A percentile compares a stretch with the other conserved stretches of the same genome.
These are phyloP conservation scores for Glonium stellatum DNA, from an alignment of 495 filamentous ascomycete species.

Conservation along the genomic window DNA sequence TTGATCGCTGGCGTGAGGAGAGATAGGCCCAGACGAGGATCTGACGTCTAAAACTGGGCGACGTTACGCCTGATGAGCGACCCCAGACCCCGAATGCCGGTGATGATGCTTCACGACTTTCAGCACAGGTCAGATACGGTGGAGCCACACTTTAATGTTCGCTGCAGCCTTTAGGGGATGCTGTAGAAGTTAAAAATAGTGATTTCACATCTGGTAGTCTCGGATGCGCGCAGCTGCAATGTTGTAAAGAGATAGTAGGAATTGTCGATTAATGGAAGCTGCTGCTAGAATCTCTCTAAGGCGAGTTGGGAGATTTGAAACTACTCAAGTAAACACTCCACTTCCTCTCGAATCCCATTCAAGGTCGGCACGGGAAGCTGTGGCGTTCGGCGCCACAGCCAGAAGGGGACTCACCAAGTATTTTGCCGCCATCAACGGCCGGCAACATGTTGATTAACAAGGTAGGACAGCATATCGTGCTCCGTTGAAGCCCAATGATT, in stretches of 20 bases:
- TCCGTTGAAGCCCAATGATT: slow-evolving; percentile 21
- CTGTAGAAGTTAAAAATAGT: neutral
- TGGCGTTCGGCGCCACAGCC: slow-evolving; percentile 24
- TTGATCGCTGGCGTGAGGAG: slow-evolving; percentile 14
- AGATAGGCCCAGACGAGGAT: slow-evolving; percentile 10
- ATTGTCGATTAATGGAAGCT: neutral
- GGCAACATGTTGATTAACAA: slow-evolving; percentile 10
- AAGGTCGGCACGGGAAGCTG: slow-evolving; percentile 10
- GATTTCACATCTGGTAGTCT: neutral
- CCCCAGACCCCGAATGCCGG: slow-evolving; percentile 13
- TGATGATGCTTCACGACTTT: slow-evolving; percentile 1
- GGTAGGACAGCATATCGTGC: slow-evolving; percentile 12
- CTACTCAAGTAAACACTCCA: slow-evolving; percentile 1
- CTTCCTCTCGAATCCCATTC: neutral
- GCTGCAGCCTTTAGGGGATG: neutral
- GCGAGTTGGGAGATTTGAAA: neutral
- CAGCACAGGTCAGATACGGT: slow-evolving; percentile 1
- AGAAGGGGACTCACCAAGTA: slow-evolving; percentile 11
- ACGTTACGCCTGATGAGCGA: slow-evolving; percentile 25
- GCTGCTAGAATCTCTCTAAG: neutral
- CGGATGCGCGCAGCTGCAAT: neutral
- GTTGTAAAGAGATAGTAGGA: neutral
- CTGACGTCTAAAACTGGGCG: slow-evolving; percentile 11
- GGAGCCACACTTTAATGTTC: slow-evolving; percentile 2
- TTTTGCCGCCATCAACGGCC: slow-evolving; percentile 17